Evolutionary conservation across 257 asterid genomes (phyloP), one percentile per base, ranked within the genome.

Genomic region (Scutellaria baicalensis): DNA sequence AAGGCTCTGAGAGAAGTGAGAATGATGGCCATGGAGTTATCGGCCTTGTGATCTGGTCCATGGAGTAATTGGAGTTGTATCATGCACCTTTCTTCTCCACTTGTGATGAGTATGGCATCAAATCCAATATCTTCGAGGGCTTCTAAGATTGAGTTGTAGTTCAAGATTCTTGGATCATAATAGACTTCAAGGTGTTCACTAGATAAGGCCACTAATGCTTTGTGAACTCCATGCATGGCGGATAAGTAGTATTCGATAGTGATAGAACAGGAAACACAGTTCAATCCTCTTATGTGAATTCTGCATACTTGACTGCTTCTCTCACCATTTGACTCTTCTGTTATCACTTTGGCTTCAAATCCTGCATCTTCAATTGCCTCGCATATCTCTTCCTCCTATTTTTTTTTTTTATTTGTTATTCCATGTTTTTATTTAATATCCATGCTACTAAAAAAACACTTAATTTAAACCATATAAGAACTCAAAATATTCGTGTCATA

Each of bases 351-450:
- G 8, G 89, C 89, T 63, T 84, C 66, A 60, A 86, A 88, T 18
- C 89, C 92, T 9, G 80, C 95, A 64, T 86, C 93, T 49, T 86
- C 89, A 7, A 83, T 82, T 2, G 83, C 70, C 62, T 86, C 86
- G 0, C 84, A 75, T 52, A 84, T 86, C 6, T n/a, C 60, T 51
- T 86, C 89, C 40, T 86, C 87, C 93, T 86, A 60, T 40, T 51
- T 9, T 44, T 44, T 2, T 44, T 42, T 38, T 64, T 60, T 5
- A n/a, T n/a, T n/a, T 0, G 1, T 40, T 40, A 40, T 40, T 40
- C 13, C 45, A 40, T 7, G 11, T 7, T 40, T 7, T 40, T 8
- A 40, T 40, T 40, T 7, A 40, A 40, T 8, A 1, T 7, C 33
- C 45, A 40, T 40, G 45, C 12, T 40, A 8, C 12, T 27, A 23